Percentiles rank a stretch among this genome's conserved stretches.
These are phyloP conservation scores for Fusarium sp. DNA, from an alignment of 2,329 filamentous ascomycete genomes.

Conservation along the genomic window DNA sequence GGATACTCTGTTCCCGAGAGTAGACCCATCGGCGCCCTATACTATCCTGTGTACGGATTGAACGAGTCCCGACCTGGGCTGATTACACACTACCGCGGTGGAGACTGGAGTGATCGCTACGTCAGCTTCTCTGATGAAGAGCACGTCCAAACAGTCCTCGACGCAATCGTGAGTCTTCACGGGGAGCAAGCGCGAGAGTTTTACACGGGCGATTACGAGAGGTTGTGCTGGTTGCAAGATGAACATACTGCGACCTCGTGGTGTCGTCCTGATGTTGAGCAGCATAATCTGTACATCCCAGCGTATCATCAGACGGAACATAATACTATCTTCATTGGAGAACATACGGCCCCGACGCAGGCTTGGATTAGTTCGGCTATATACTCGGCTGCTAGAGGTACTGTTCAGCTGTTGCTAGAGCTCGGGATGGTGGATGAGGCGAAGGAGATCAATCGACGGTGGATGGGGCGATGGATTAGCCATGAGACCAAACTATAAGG, in stretches of 20 bases:
- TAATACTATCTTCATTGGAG: constrained; percentile 75
- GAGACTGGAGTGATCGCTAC: constrained; percentile 30
- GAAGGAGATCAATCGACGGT: constrained; percentile 12
- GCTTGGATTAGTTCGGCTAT: constrained; percentile 76
- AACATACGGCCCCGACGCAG: constrained; percentile 78
- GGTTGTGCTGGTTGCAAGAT: constrained; percentile 18
- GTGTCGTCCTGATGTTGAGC: constrained; percentile 68
- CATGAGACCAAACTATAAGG: background rate
- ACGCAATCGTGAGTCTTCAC: constrained; percentile 13
- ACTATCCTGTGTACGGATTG: constrained; percentile 74
- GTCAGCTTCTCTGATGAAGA: constrained; percentile 48
- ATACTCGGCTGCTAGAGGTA: constrained; percentile 74
- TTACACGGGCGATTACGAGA: constrained; percentile 13
- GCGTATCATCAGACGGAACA: constrained; percentile 77
- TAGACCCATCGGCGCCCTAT: constrained; percentile 70
- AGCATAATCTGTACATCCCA: constrained; percentile 76
- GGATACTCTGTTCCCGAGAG: constrained; percentile 68
- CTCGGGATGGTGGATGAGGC: constrained; percentile 37
- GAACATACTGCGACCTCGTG: constrained; percentile 56
- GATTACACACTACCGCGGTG: constrained; percentile 67
- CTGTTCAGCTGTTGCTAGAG: constrained; percentile 54
- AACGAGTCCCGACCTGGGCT: constrained; percentile 71
- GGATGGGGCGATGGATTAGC: constrained; percentile 16
- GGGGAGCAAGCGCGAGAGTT: background rate
- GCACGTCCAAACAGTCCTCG: constrained; percentile 4